Conservation (phyloP, 2,329 filamentous ascomycete genomes). For the Fusarium newnesense region DNA sequence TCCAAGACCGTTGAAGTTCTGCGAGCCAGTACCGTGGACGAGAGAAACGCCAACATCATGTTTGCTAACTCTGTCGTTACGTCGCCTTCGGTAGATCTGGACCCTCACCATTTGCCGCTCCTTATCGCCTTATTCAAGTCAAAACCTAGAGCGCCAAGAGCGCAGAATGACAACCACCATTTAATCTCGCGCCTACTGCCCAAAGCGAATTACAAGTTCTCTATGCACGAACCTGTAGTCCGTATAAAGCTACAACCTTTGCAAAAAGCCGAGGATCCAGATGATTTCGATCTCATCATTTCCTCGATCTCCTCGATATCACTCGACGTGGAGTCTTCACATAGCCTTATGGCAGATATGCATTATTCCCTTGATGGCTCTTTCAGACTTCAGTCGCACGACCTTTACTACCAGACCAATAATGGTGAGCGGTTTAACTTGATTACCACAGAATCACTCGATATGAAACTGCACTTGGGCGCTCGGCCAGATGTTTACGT, state of each 20-base stretch:
- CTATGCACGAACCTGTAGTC: constrained; percentile 94
- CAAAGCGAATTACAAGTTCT: constrained; percentile 94
- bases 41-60: constrained; percentile 94
- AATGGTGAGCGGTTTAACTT: constrained; percentile 86
- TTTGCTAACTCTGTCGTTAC: constrained; percentile 97
- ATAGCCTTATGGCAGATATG: constrained; percentile 82
- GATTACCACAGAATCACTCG: constrained; percentile 86
- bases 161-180: constrained; percentile 63
- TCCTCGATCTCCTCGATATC: constrained; percentile 95
- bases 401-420: constrained; percentile 93
- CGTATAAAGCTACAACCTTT: constrained; percentile 88
- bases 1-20: constrained; percentile 91
- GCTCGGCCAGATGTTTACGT: constrained; percentile 89
- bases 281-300: constrained; percentile 95
- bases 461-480: constrained; percentile 85
- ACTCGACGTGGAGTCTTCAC: constrained; percentile 93
- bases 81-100: constrained; percentile 91
- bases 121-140: constrained; percentile 79
- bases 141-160: constrained; percentile 51
- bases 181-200: constrained; percentile 91
- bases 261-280: constrained; percentile 69
- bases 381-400: constrained; percentile 84
- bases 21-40: constrained; percentile 75
- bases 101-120: constrained; percentile 90
- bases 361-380: constrained; percentile 89